These are phyloP conservation scores for Ambrosiella xylebori DNA, from an alignment of 2,329 filamentous ascomycete species.

Conservation along the genomic window DNA sequence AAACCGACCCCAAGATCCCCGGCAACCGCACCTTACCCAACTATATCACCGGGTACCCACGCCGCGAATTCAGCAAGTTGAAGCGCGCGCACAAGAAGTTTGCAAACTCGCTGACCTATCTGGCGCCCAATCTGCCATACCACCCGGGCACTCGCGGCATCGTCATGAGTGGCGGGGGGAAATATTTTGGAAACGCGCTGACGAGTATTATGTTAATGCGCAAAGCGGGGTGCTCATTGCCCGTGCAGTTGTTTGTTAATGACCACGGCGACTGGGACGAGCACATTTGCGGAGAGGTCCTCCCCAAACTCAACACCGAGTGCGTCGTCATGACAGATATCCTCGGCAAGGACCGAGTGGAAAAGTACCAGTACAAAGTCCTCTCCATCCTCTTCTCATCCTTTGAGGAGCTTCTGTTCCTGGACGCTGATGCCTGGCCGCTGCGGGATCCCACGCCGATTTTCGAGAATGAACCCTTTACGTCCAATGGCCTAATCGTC, in stretches of 20 bases:
- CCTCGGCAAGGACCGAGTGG: constrained; percentile 16
- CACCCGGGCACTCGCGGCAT: constrained; percentile 24
- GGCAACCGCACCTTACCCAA: constrained; percentile 4
- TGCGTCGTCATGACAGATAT: constrained; percentile 21
- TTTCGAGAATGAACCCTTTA: constrained; percentile 34
- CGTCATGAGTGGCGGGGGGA: constrained; percentile 31
- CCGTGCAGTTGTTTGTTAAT: constrained; percentile 26
- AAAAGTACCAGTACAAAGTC: constrained; percentile 37
- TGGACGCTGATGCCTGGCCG: constrained; percentile 41
- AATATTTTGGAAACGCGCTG: constrained; percentile 32
- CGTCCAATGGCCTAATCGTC: constrained; percentile 32
- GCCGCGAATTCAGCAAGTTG: constrained; percentile 3
- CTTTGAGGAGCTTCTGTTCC: constrained; percentile 40
- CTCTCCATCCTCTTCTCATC: constrained; percentile 40
- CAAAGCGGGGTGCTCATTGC: constrained; percentile 30
- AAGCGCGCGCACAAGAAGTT: constrained; percentile 6
- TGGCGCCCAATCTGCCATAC: constrained; percentile 21
- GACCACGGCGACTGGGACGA: constrained; percentile 18
- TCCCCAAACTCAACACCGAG: constrained; percentile 19
- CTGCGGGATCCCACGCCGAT: constrained; percentile 22
- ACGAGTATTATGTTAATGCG: constrained; percentile 35
- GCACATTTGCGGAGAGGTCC: constrained; percentile 18
- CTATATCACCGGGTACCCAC: constrained; percentile 3
- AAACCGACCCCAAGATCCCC: constrained; percentile 5
- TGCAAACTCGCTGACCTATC: background rate